Evolutionary conservation across 192 early-diverging fungal genomes (phyloP).

Genomic region (Coemansia sp.): DNA sequence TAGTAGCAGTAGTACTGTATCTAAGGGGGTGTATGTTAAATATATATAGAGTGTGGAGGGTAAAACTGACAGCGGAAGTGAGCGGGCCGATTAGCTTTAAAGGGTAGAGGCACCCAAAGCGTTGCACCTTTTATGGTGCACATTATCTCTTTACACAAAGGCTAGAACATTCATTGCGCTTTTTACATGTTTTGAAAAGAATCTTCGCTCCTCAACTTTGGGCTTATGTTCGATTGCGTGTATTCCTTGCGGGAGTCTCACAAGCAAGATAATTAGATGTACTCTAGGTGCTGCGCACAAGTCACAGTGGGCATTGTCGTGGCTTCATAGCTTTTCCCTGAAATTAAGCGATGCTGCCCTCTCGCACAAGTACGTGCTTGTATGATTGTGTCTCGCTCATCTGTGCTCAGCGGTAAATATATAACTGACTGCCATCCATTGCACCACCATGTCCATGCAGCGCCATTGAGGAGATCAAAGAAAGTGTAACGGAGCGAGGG

Average conservation of each 20-base stretch:
- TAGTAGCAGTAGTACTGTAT: neutral
- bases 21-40: neutral
- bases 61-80: neutral
- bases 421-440: neutral
- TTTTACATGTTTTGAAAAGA: neutral
- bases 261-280: neutral
- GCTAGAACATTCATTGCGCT: neutral
- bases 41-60: neutral
- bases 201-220: neutral
- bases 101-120: neutral
- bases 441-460: neutral
- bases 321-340: neutral
- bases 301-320: neutral
- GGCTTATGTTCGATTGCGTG: neutral
- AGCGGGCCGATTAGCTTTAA: neutral
- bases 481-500: neutral
- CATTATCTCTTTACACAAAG: neutral
- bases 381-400: neutral
- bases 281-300: neutral
- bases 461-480: neutral
- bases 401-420: neutral
- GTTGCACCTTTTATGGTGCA: neutral
- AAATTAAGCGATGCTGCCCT: neutral
- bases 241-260: neutral
- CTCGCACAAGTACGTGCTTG: neutral